Conservation (phyloP, 345 rosid species). For the Eucalyptus brandiana region DNA sequence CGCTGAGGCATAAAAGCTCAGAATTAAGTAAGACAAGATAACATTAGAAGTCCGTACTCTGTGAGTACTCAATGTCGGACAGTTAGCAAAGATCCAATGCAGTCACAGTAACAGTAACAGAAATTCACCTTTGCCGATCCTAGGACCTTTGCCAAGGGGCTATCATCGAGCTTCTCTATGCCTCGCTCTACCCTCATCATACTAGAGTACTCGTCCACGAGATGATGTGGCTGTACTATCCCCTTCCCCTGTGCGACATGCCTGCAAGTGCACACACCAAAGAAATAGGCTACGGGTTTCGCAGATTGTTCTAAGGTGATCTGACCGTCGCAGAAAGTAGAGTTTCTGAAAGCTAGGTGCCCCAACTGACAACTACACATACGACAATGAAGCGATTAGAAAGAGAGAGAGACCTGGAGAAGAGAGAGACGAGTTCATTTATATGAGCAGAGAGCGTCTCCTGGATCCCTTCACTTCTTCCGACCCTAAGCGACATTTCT, state of each 20-base stretch:
- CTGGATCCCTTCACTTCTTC: not conserved
- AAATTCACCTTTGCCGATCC: constrained; percentile 27
- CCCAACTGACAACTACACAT: too few relatives aligned
- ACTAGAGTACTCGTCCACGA: constrained; percentile 20
- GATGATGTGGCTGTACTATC: constrained; percentile 39
- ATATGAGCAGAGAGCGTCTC: constrained; percentile 34
- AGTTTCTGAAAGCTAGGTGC: too few relatives aligned
- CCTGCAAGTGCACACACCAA: not conserved
- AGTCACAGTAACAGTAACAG: not conserved
- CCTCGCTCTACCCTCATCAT: constrained; percentile 20
- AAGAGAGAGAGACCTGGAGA: constrained; percentile 2
- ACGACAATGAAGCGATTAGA: too few relatives aligned
- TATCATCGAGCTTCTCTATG: constrained; percentile 15
- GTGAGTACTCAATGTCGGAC: not conserved
- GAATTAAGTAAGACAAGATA: not conserved
- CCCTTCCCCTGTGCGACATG: constrained; percentile 36
- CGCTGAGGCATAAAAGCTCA: not conserved
- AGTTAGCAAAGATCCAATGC: not conserved
- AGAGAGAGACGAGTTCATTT: constrained; percentile 39
- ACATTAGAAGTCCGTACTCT: not conserved
- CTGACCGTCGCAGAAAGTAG: not conserved
- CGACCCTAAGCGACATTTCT: too few relatives aligned
- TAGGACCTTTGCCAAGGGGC: constrained; percentile 28
- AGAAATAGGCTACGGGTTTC: not conserved
- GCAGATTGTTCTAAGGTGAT: too few relatives aligned